phyloP scores from a whole-genome alignment of 225 moss, liverwort and hornwort genomes.

The Antitrichia curtipendula region DNA sequence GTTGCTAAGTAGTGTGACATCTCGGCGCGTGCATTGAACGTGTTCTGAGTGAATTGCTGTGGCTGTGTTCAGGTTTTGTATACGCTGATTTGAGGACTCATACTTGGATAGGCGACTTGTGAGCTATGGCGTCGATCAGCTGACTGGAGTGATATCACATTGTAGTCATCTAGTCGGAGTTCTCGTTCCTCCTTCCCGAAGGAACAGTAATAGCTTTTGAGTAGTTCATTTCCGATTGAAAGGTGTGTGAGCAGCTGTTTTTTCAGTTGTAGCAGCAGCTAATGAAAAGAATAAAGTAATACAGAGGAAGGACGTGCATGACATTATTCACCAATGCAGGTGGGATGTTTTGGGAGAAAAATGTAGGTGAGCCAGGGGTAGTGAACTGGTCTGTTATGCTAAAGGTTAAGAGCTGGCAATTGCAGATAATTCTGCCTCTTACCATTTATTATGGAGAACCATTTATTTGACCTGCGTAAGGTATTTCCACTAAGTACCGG shows the following conservation, averaged over 20 bases:
- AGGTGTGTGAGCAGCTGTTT: neutral
- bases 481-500: neutral
- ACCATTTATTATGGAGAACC: neutral
- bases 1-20: accelerated
- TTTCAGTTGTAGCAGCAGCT: neutral
- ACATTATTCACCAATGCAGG: neutral
- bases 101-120: too few species aligned
- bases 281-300: neutral
- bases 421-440: neutral
- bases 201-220: neutral
- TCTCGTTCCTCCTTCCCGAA: neutral
- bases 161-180: neutral
- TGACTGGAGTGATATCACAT: neutral
- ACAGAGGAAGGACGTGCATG: neutral
- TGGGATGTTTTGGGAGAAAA: too few species aligned
- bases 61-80: neutral
- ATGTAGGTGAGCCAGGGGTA: neutral
- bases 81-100: neutral
- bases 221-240: neutral
- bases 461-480: neutral
- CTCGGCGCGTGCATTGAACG: accelerated
- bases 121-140: too few species aligned
- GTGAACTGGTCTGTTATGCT: neutral
- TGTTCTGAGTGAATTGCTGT: accelerated
- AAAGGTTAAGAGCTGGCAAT: neutral